Evolutionary conservation across 768 basidiomycete species (phyloP), one percentile per base, ranked within the genome.

Genomic region (Leccinum truebloodii): DNA sequence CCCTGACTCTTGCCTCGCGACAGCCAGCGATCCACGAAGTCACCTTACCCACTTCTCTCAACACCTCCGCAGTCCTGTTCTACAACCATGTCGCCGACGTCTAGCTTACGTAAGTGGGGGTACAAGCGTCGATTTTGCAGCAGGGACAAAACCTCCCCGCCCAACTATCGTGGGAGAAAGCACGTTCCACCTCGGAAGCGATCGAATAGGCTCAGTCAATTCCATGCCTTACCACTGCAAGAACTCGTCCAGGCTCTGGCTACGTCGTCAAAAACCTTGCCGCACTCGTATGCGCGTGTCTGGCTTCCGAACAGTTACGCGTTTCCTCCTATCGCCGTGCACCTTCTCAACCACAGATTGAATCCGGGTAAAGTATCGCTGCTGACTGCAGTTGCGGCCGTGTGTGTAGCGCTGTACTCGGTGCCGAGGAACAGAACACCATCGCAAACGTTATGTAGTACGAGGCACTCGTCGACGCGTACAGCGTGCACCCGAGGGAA

Each of bases 221-320:
- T n/a, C 20, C 71, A 0, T 52, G 54, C 4, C 60, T 75, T 4
- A 68, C 64, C 2, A 59, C 46, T 28, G 60, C 65, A 53, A 70
- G 59, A 28, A 76, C 71, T 13, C 65, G 71, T 51, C 65, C 55
- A 20, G 75, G 73, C 13, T 64, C 75, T 10, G 73, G 70, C 1
- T 74, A 67, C 51, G 54, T 62, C 24, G 61, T 70, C 44, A 71
- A 71, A 62, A 62, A 59, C 50, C 35, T 65, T 5, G 61, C 57
- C 41, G 68, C 65, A 14, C 63, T 75, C 7, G 52, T 73, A 28
- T 76, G 71, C 61, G 71, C 73, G 26, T 71, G 69, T 54, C 58
- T 76, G 2, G 73, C 73, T 14, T 75, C 73, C 12, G 66, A 75
- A 65, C 66, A 64, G 73, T 75, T 55, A 62, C 69, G 53, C 50